Percentiles rank a stretch among this genome's conserved stretches.
These are phyloP conservation scores for Lagenidium giganteum DNA, from an alignment of 352 stramenopile genomes.

Conservation along the genomic window DNA sequence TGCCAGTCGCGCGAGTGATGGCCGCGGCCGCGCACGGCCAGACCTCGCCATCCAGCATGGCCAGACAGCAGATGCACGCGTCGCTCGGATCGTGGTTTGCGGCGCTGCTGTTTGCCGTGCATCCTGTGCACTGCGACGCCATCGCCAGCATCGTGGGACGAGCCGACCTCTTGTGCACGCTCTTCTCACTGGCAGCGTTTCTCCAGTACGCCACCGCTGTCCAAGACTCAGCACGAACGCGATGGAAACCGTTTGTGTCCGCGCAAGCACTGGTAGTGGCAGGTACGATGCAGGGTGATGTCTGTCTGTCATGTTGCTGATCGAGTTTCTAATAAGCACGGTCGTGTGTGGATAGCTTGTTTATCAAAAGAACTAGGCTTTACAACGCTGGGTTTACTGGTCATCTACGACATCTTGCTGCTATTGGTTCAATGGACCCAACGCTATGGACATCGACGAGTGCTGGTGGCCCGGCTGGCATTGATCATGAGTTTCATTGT, in stretches of 20 bases:
- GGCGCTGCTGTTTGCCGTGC: constrained; percentile 86
- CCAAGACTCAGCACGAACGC: neutral
- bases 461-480: too few relatives aligned
- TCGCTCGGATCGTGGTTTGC: constrained; percentile 21
- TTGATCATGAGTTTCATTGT: constrained; percentile 17
- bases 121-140: constrained; percentile 89
- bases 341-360: too few relatives aligned
- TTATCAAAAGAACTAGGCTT: constrained; percentile 89
- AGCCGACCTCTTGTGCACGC: constrained; percentile 83
- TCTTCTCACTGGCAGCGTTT: constrained; percentile 61
- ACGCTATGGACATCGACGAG: too few relatives aligned
- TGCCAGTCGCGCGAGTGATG: constrained; percentile 29
- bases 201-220: constrained; percentile 37
- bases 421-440: too few relatives aligned
- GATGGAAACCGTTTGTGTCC: constrained; percentile 15
- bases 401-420: constrained; percentile 69
- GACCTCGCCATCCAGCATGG: too few relatives aligned
- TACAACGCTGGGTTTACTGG: constrained; percentile 73
- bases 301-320: too few relatives aligned
- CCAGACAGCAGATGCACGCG: neutral
- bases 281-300: too few relatives aligned
- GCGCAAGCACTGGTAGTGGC: constrained; percentile 18
- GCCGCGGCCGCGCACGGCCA: too few relatives aligned
- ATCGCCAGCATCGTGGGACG: constrained; percentile 88
- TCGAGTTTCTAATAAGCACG: too few relatives aligned